Base-by-base conservation (phyloP, 805 yeast genomes). In the Cyberlindnera maclurae region DNA sequence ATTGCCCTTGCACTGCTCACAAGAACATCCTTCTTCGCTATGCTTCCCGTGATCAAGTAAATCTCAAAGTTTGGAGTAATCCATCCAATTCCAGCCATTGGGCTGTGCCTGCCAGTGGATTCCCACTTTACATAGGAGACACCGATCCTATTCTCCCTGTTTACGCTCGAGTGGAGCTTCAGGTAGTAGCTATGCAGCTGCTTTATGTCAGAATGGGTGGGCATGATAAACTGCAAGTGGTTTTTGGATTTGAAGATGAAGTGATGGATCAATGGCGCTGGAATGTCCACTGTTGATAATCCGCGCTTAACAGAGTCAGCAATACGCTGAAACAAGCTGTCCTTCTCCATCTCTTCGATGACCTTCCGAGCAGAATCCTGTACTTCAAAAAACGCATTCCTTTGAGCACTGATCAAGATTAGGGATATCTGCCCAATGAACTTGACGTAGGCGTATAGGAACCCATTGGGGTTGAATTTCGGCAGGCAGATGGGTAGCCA, bases 401-500 rank as follows among this genome's bases (percentile, higher is more conserved):
- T 83, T 57, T 79, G 86, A 2, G 68, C 67, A 46, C 68, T 61
- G 6, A 75, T 63, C n/a, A 74, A 42, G 3, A 73, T 68, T 15
- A 74, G 49, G 1, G 70, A 67, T 3, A 71, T 49, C 27, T 64
- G 46, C 35, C 69, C 70, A 34, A 80, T 55, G 46, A 78, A 77
- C 41, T 77, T 79, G 32, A 88, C 82, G 52, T 82, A 86, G 11
- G 87, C 78, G 54, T 93, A 84, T 5, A 90, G 61, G 52, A 89
- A 93, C 9, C 98, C 98, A 46, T 79, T 78, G 2, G 86, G 64
- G 54, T 93, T 90, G 65, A 90, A 90, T 49, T 83, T 77, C 1
- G 97, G 96, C 57, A 90, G 68, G 59, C 98, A 90, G 1, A 90
- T 68, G 0, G 98, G 98, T 11, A 85, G 74, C 97, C 97, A 93